Evolutionary conservation across 768 basidiomycete genomes (phyloP), one percentile per base, ranked within the genome.

Genomic region (Naganishia kalamii): DNA sequence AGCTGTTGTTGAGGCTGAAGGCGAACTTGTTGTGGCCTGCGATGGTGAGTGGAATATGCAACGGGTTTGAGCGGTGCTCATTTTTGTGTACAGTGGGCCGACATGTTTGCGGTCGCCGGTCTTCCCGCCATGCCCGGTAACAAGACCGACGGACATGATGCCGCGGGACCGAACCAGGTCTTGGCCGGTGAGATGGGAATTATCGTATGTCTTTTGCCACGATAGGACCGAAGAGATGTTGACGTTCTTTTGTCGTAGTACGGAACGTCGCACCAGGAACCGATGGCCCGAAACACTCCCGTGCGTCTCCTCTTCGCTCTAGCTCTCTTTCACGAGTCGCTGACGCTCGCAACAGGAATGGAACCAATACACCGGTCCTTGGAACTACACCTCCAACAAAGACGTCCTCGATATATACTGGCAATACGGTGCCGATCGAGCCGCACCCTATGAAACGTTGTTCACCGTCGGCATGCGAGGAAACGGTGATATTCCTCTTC

Each of bases 391-490:
- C 40, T 79, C 76, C 15, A 88, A 87, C 72, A 70, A 80, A 6
- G 81, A 81, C 23, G 81, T 80, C 51, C 82, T 89, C 70, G 82
- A 84, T 71, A 72, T 82, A 19, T 89, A 83, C 75, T 88, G 86
- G 85, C 76, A 82, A 0, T 81, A 81, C 23, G 85, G 86, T 17
- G 81, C 84, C 13, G 79, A 85, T 63, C 82, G 87, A 1, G 83
- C 85, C 0, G 82, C 82, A 70, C 79, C 80, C 0, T 87, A 81
- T 60, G 87, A 88, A 71, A 85, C 84, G 19, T 73, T 87, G 0
- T 86, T 82, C 71, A 87, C 87, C 0, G 69, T 88, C 21, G 87
- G 87, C 7, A 87, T 88, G 86, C 80, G 88, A 67, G 88, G 87
- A 1, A 74, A 78, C 60, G 80, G 81, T 1, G 80, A 81, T 69